Evolutionary conservation across 1,139 yeast species (phyloP), one percentile per base, ranked within the genome.

Genomic region (Geotrichum reessii): DNA sequence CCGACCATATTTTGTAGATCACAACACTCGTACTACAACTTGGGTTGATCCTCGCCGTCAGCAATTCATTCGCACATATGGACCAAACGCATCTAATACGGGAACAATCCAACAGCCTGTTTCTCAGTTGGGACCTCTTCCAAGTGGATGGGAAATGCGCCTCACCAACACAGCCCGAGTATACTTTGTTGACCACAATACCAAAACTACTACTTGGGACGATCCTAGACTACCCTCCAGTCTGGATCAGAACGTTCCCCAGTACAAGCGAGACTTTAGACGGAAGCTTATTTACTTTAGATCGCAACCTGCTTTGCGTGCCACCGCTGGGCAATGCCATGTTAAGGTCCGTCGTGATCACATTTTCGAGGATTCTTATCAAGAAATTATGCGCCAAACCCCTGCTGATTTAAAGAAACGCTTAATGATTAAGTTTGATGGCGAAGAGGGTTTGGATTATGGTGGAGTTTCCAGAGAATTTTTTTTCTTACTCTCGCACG

Each of bases 11-110:
- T 93, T 92, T 73, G 99, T 93, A 58, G 99, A 93, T 73, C 99
- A 93, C 76, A 93, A 93, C 73, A 93, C 99, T 19, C 84, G 99
- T 73, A 93, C 99, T 0, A 93, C 99, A 4, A 95, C 99, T 3
- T 93, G 99, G 99, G 99, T 93, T 57, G 99, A 93, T 73, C 99
- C 99, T 64, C 84, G 99, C 75, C 85, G 99, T 75, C 99, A 93
- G 75, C 99, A 93, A 77, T 93, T 91, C 73, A 95, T 93, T 67
- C 87, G 98, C 72, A 91, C 96, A 63, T 91, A 88, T 73, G 68
- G 69, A 4, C 68, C 71, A 21, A 68, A 90, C 89, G 67, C 71
- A 19, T 46, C 61, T 7, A 50, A 44, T 12, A 48, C 57, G 3
- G 58, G 61, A 4, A 55, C 56, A n/a, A 55, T 58, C 27, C 58